Base-by-base conservation (phyloP, 1,284 basidiomycete species). In the Caloboletus firmus region DNA sequence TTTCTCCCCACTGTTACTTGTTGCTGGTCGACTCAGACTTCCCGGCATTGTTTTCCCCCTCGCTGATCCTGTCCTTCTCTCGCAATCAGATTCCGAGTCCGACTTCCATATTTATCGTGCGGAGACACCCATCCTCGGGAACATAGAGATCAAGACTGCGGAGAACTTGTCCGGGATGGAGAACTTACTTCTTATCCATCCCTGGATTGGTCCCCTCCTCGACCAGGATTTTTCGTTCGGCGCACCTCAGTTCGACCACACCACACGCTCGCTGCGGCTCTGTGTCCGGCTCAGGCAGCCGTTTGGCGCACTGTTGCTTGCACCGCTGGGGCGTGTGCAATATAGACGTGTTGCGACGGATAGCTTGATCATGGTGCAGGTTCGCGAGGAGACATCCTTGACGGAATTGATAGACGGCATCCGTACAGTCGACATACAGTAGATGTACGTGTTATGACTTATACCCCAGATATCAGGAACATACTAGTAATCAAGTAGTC, bases 181-280 rank as follows among this genome's bases (percentile, higher is more conserved):
- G 1, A 32, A 45, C 10, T 24, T 45, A 13, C 41, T 10, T 45
- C 35, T 58, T 2, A 30, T 56, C 3, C 57, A 60, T 22, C 57
- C 56, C 6, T 56, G 58, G 57, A 59, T 59, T 12, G 30, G 40
- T 4, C 46, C 57, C 2, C 31, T 58, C 7, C 49, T 60, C 13
- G 49, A 56, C 37, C 58, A 57, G 24, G 58, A 51, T n/a, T n/a
- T n/a, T n/a, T n/a, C n/a, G n/a, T n/a, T n/a, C n/a, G n/a, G n/a
- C n/a, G n/a, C n/a, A n/a, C n/a, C n/a, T n/a, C n/a, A n/a, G n/a
- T n/a, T n/a, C n/a, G n/a, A n/a, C n/a, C n/a, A n/a, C n/a, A 15
- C 44, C 2, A 35, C 18, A 0, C 39, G 18, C 4, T 43, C 59
- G 1, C 36, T 57, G 9, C 55, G 48, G 5, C n/a, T 61, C 0